Evolutionary conservation across 202 grass and related monocot species (phyloP), one percentile per base, ranked within the genome.

Genomic region (Elaeis oleifera): DNA sequence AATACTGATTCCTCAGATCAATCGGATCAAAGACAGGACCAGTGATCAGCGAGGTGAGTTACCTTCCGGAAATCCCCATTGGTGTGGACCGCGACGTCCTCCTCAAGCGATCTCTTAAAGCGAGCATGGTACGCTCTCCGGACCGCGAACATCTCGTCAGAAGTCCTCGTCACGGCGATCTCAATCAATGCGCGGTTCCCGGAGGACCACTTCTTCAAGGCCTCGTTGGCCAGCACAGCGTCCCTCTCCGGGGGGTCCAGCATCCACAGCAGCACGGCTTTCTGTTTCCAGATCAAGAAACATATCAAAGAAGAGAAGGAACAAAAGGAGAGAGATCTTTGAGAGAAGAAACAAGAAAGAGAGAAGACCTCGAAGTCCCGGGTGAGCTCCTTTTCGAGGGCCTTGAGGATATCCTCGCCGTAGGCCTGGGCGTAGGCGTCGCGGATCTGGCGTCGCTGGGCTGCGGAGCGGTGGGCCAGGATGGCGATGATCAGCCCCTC

Each of bases 61-160:
- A 78, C 75, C 58, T 78, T 78, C 26, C 59, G 60, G 59, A 70
- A 78, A 50, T 70, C 74, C 36, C 58, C 74, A 6, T 1, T 49
- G 2, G 74, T 71, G 51, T 63, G 66, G 2, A 16, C 65, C 0
- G 66, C 74, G 6, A 78, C 74, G 61, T 78, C 74, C 66, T 78
- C 74, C 58, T 78, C 74, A 44, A 78, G 74, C 29, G 57, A 71
- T 20, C 61, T 48, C 67, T 78, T 78, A 31, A 63, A 78, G 19
- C 53, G 59, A 9, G 29, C 65, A 19, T 78, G 75, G 51, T 78
- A 78, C 16, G 59, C 75, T 51, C 21, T 63, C 32, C 52, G 50
- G 18, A 51, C 59, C 1, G 75, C 67, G 6, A 78, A 61, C 32
- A 64, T 29, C 26, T 70, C 65, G 5, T 28, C 60, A 28, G 66